These are phyloP conservation scores for Ceratocystis papillata DNA, from an alignment of 2,329 filamentous ascomycete species.

Conservation along the genomic window DNA sequence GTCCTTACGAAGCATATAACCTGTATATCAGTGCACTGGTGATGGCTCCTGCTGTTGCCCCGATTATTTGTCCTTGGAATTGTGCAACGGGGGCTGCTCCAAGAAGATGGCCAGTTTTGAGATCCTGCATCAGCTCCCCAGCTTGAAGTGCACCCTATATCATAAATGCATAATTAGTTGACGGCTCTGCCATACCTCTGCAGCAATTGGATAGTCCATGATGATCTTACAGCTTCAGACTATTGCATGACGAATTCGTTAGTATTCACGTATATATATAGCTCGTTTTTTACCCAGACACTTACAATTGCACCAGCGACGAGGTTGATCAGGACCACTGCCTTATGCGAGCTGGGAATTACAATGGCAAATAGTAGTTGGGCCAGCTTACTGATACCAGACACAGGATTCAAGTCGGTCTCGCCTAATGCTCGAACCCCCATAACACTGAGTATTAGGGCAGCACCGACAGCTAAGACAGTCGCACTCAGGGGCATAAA, in stretches of 20 bases:
- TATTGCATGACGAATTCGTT: conserved; percentile 24
- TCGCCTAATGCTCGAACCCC: conserved; percentile 59
- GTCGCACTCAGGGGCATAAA: conserved; percentile 71
- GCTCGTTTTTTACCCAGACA: conserved; percentile 16
- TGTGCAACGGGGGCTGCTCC: conserved; percentile 89
- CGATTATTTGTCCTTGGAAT: conserved; percentile 93
- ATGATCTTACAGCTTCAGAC: conserved; percentile 34
- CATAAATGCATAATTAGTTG: neutral
- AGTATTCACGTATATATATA: neutral
- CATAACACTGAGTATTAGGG: conserved; percentile 67
- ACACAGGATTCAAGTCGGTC: conserved; percentile 92
- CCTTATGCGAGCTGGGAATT: conserved; percentile 67
- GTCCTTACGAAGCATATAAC: conserved; percentile 58
- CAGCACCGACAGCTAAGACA: conserved; percentile 69
- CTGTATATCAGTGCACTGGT: conserved; percentile 79
- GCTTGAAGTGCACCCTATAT: conserved; percentile 68
- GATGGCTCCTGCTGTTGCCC: conserved; percentile 73
- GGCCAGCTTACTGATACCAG: conserved; percentile 90
- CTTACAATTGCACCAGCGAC: conserved; percentile 72
- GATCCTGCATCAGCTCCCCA: conserved; percentile 90
- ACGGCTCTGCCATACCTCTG: neutral
- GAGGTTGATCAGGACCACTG: conserved; percentile 88
- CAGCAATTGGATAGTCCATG: neutral
- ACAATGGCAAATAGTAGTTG: conserved; percentile 91
- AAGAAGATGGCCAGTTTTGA: conserved; percentile 89